Conservation (phyloP, 2,329 filamentous ascomycete genomes). For the Colletotrichum acutatum region DNA sequence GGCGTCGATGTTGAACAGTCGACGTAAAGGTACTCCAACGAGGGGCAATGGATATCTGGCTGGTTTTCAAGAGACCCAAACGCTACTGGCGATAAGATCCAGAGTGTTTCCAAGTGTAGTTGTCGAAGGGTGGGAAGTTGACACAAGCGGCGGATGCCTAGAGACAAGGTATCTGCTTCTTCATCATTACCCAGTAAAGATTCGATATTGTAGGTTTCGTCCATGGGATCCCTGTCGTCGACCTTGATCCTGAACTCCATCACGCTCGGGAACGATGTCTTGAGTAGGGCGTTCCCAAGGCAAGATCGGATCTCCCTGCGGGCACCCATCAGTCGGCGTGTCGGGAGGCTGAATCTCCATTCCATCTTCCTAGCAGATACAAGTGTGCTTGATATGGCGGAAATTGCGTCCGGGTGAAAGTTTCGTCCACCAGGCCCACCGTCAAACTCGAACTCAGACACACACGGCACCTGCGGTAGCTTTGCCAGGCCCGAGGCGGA, state of each 20-base stretch:
- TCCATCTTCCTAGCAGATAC: neutral
- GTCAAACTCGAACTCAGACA: slow-evolving; percentile 2
- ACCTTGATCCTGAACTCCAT: slow-evolving; percentile 7
- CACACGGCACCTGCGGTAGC: neutral
- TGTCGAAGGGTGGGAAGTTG: neutral
- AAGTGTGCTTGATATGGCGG: neutral
- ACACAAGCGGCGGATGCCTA: neutral
- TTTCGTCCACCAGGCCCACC: neutral
- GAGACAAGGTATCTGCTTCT: neutral
- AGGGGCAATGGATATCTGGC: neutral
- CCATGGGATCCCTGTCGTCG: neutral
- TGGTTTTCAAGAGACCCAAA: neutral
- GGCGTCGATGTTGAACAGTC: neutral
- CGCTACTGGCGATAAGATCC: neutral
- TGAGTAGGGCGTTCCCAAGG: neutral
- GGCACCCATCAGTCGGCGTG: neutral
- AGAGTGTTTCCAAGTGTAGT: neutral
- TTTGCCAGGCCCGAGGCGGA: neutral
- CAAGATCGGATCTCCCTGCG: neutral
- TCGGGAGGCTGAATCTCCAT: neutral
- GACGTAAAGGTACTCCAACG: neutral
- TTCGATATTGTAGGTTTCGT: neutral
- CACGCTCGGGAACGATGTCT: neutral
- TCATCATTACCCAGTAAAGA: neutral
- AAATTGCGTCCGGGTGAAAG: neutral